These are phyloP conservation scores for Ogataea saltuana DNA, from an alignment of 805 yeast species.

Conservation along the genomic window DNA sequence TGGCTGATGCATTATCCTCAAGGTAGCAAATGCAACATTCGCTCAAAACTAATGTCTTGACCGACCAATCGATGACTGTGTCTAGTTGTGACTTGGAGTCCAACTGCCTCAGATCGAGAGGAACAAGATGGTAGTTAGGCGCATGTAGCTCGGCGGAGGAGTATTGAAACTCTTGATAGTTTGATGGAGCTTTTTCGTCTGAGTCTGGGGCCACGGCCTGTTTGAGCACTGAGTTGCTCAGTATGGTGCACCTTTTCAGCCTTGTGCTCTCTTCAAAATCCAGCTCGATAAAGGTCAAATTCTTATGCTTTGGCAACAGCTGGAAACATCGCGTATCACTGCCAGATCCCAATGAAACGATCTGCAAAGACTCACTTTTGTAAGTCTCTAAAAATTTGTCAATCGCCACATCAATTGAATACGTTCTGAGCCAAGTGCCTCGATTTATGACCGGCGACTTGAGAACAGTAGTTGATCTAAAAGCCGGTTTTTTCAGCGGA, in stretches of 20 bases:
- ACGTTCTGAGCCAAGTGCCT: slow-evolving; percentile 67
- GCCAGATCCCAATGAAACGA: slow-evolving; percentile 78
- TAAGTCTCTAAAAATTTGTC: slow-evolving; percentile 40
- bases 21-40: slow-evolving; percentile 80
- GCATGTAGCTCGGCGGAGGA: slow-evolving; percentile 38
- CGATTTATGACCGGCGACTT: slow-evolving; percentile 69
- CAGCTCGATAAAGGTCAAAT: slow-evolving; percentile 54
- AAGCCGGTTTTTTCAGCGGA: not conserved
- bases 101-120: slow-evolving; percentile 53
- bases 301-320: slow-evolving; percentile 38
- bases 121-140: slow-evolving; percentile 50
- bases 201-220: slow-evolving; percentile 27
- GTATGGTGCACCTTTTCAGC: slow-evolving; percentile 52
- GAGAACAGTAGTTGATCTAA: slow-evolving; percentile 6
- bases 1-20: slow-evolving; percentile 47
- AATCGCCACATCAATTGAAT: slow-evolving; percentile 49
- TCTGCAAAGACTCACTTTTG: slow-evolving; percentile 41
- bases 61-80: slow-evolving; percentile 23
- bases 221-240: slow-evolving; percentile 33
- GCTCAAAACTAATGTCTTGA: slow-evolving; percentile 64
- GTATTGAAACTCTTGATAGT: slow-evolving; percentile 26
- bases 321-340: slow-evolving; percentile 71
- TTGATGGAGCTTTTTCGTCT: slow-evolving; percentile 10
- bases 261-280: slow-evolving; percentile 60
- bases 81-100: slow-evolving; percentile 9